A percentile compares a stretch with the other conserved stretches of the same genome.
phyloP scores from a whole-genome alignment of 1,284 basidiomycete genomes.

The Mycena sp. region DNA sequence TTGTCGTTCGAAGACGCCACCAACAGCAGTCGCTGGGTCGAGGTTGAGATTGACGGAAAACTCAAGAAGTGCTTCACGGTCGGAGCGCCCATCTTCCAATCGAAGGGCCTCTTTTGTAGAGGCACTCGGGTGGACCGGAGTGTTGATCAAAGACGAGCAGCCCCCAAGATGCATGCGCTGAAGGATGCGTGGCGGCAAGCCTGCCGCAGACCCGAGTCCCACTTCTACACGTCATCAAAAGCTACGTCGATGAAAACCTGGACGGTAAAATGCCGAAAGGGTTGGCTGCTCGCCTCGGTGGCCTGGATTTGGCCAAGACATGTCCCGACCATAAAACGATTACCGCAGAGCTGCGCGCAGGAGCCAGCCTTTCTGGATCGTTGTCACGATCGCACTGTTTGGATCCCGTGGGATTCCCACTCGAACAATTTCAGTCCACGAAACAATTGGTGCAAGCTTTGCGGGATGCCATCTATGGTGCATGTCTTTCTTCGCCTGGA shows the following conservation, averaged over 20 bases:
- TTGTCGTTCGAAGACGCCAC: background rate
- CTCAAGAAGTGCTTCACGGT: background rate
- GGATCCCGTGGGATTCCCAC: constrained; percentile 1
- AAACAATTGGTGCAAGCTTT: constrained; percentile 9
- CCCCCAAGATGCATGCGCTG: constrained; percentile 1
- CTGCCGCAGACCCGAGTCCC: constrained; percentile 13
- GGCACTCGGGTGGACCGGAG: constrained; percentile 10
- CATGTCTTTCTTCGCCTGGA: background rate
- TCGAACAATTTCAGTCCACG: constrained; percentile 1
- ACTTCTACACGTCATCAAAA: constrained; percentile 5
- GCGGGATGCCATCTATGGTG: background rate
- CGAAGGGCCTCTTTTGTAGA: constrained; percentile 10
- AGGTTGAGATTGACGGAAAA: background rate
- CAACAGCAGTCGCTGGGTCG: background rate
- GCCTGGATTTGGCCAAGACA: background rate
- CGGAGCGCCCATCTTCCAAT: background rate
- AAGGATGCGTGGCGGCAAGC: constrained; percentile 8
- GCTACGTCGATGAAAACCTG: background rate
- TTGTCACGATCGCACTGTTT: constrained; percentile 9
- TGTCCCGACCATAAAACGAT: background rate
- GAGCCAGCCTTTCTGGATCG: background rate
- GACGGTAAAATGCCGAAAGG: background rate
- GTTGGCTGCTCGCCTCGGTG: background rate
- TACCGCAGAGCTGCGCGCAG: background rate
- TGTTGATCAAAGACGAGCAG: constrained; percentile 2